These are phyloP conservation scores for Phyllosticta citribraziliensis DNA, from an alignment of 2,329 filamentous ascomycete species.

Conservation along the genomic window DNA sequence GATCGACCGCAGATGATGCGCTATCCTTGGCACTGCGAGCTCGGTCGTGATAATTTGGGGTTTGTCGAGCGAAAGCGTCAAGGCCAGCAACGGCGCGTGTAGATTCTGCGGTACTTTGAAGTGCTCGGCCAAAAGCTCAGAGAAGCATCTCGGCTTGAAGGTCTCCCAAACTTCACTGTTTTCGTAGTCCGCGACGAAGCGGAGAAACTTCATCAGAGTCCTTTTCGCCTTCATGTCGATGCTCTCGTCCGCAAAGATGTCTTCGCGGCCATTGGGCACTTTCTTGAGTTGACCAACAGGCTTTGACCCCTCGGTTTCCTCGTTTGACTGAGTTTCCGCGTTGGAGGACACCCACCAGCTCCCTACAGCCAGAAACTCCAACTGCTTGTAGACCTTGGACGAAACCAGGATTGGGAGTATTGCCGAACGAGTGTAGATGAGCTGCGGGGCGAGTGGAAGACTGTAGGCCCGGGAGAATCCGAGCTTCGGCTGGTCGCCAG, in stretches of 20 bases:
- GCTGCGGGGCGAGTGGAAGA: conserved; percentile 71
- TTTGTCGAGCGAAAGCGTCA: conserved; percentile 62
- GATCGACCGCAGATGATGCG: conserved; percentile 74
- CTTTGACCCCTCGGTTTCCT: not conserved
- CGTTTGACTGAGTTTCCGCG: conserved; percentile 5
- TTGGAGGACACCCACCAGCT: conserved; percentile 72
- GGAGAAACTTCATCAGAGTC: conserved; percentile 84
- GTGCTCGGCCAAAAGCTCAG: conserved; percentile 46
- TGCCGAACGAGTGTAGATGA: conserved; percentile 74
- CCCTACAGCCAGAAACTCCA: conserved; percentile 89
- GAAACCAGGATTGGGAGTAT: conserved; percentile 76
- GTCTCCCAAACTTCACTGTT: conserved; percentile 52
- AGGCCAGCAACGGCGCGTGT: conserved; percentile 54
- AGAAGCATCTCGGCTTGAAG: conserved; percentile 46
- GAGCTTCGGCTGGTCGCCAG: conserved; percentile 32
- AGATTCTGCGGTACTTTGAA: conserved; percentile 53
- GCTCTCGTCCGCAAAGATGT: conserved; percentile 70
- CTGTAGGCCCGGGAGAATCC: conserved; percentile 66
- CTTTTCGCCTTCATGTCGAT: conserved; percentile 77
- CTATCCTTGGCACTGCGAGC: conserved; percentile 62
- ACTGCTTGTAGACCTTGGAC: conserved; percentile 75
- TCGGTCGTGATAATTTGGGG: conserved; percentile 49
- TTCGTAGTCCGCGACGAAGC: conserved; percentile 69
- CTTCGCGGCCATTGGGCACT: conserved; percentile 82
- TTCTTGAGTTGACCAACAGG: conserved; percentile 42